Evolutionary conservation across 148 eudicot genomes (phyloP).

Genomic region (Diospyros kaki): DNA sequence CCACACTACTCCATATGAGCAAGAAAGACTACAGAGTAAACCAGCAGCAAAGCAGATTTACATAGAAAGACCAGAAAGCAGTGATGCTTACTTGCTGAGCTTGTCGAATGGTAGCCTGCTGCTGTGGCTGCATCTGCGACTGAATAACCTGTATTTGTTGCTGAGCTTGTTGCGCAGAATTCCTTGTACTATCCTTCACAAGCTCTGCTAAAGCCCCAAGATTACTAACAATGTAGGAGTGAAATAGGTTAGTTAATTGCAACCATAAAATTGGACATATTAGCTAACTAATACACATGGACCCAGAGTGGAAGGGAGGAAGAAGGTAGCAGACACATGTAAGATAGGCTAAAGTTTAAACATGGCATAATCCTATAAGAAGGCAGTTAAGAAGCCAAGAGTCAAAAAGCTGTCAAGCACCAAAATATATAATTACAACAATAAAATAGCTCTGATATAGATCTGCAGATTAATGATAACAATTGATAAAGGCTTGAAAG

Average conservation of each 20-base stretch:
- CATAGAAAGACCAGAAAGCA: neutral
- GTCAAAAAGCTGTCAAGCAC: neutral
- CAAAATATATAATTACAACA: neutral
- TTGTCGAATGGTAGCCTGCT: slow-evolving; percentile 60
- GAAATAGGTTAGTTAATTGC: slow-evolving; percentile 16
- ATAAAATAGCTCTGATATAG: too few relatives aligned
- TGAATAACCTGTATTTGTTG: slow-evolving; percentile 57
- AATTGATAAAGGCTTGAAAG: too few relatives aligned
- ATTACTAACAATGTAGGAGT: slow-evolving; percentile 43
- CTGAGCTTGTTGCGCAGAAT: slow-evolving; percentile 48
- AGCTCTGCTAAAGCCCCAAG: slow-evolving; percentile 61
- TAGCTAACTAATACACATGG: neutral
- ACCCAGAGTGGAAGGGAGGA: too few relatives aligned
- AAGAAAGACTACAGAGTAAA: neutral
- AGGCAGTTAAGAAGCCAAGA: neutral
- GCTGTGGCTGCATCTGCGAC: slow-evolving; percentile 57
- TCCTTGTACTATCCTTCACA: slow-evolving; percentile 65
- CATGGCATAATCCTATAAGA: neutral
- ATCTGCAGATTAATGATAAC: too few relatives aligned
- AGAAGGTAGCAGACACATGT: neutral
- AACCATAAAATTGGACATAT: neutral
- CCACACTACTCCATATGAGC: too few relatives aligned
- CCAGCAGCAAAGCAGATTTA: neutral
- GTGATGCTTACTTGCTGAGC: slow-evolving; percentile 60
- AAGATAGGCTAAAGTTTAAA: neutral